Base-by-base conservation (phyloP, 2,329 filamentous ascomycete genomes). In the Colletotrichum caudatum region DNA sequence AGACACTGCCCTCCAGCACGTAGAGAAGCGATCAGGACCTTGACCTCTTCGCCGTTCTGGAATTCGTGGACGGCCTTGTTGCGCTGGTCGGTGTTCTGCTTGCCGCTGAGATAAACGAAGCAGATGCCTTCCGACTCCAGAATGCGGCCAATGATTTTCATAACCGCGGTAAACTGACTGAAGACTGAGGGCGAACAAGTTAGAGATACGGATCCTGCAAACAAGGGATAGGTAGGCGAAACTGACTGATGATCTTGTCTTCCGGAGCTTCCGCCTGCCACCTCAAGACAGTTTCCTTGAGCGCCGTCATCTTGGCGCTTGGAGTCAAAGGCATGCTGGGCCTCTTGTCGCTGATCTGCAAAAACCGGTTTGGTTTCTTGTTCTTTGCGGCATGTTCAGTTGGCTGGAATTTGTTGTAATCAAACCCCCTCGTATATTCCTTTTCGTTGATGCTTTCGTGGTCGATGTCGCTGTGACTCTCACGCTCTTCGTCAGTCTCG, bases 201-300 rank as follows among this genome's bases (percentile, higher is more conserved):
- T 65, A 58, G 65, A 59, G 5, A 29, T 18, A 1, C 20, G n/a
- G n/a, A 3, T n/a, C 12, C 5, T 12, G 20, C 7, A n/a, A 12
- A 46, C 2, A 7, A 7, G 1, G 12, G 20, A 20, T 44, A 39
- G 18, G 35, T 23, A 12, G 69, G 33, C 1, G 26, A 16, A 48
- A 69, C 78, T 75, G 72, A 82, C 82, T 76, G 20, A 84, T 81
- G 6, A 82, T 82, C 70, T 84, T 84, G 76, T 84, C 81, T 0
- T 78, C 68, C 0, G 82, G 80, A 0, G 73, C 72, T 0, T 80
- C 76, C 0, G 50, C 1, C 23, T 76, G 71, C 82, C 82, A 84
- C 1, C 76, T 76, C 2, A 78, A n/a, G 0, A 82, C 73, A 0
- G 82, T 76, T 1, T 78, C 75, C 73, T 81, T 78, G 0, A 81